These are phyloP conservation scores for Leccinum subrobustum DNA, from an alignment of 1,284 basidiomycete species.

Conservation along the genomic window DNA sequence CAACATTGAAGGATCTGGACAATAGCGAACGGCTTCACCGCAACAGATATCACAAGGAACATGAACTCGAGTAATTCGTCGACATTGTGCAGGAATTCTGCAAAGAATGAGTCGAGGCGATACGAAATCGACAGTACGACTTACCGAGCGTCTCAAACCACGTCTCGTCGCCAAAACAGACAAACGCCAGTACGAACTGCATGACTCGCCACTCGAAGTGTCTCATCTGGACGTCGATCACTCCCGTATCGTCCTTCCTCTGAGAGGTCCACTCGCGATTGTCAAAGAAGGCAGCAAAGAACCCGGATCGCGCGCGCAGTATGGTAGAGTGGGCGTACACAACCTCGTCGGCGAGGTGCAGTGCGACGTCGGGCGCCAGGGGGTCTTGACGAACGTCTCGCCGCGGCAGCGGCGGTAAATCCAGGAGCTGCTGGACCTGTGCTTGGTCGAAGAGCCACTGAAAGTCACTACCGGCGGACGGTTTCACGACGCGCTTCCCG, in stretches of 20 bases:
- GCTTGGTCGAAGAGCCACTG: conserved; percentile 41
- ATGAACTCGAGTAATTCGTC: conserved; percentile 87
- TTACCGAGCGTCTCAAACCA: conserved; percentile 51
- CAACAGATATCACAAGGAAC: conserved; percentile 84
- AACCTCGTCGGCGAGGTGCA: conserved; percentile 70
- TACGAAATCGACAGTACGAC: background rate
- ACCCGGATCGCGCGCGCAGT: conserved; percentile 79
- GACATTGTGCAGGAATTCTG: conserved; percentile 63
- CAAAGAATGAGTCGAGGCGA: background rate
- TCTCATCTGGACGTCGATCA: conserved; percentile 65
- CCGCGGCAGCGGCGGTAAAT: conserved; percentile 7
- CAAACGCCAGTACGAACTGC: conserved; percentile 73
- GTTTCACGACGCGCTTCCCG: conserved; percentile 46
- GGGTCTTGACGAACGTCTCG: conserved; percentile 20
- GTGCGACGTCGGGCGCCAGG: conserved; percentile 66
- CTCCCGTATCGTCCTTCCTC: conserved; percentile 55
- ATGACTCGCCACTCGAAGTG: conserved; percentile 80
- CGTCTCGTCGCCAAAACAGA: conserved; percentile 81
- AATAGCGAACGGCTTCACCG: conserved; percentile 48
- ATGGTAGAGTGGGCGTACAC: conserved; percentile 75
- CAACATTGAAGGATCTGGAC: background rate
- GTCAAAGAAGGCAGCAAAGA: conserved; percentile 87
- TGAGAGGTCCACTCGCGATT: conserved; percentile 79
- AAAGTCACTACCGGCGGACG: conserved; percentile 53
- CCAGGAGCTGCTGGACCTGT: conserved; percentile 18